phyloP scores from a whole-genome alignment of 2,329 filamentous ascomycete species.

The Coleophoma crateriformis region DNA sequence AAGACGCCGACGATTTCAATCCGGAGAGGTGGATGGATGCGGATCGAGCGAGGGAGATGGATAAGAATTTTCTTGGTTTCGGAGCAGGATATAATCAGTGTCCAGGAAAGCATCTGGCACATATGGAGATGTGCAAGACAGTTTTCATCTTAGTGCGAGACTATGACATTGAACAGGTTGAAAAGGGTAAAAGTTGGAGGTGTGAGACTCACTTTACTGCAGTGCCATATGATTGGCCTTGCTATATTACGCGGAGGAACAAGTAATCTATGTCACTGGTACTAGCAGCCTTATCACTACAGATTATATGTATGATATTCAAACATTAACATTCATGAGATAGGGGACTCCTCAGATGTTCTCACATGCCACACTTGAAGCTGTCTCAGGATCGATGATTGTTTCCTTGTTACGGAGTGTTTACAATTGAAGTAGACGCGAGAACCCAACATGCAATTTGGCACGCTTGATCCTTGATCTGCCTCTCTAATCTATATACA shows the following conservation, averaged over 20 bases:
- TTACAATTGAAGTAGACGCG: too few relatives aligned
- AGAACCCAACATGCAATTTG: too few relatives aligned
- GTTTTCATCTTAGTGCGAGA: conserved; percentile 23
- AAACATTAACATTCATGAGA: too few relatives aligned
- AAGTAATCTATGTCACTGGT: too few relatives aligned
- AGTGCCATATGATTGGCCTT: conserved; percentile 18
- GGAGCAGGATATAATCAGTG: conserved; percentile 28
- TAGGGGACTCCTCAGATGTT: too few relatives aligned
- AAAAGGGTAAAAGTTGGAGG: conserved; percentile 19
- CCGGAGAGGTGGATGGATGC: conserved; percentile 25
- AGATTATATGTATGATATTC: too few relatives aligned
- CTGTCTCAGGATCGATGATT: too few relatives aligned
- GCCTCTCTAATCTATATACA: too few relatives aligned
- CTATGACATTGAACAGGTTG: conserved; percentile 22
- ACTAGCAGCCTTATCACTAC: too few relatives aligned
- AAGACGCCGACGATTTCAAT: conserved; percentile 22
- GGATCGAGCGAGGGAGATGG: conserved; percentile 11
- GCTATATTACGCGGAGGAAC: background rate
- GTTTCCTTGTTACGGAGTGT: too few relatives aligned
- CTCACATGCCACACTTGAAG: too few relatives aligned
- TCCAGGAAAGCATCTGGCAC: conserved; percentile 27
- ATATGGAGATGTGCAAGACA: conserved; percentile 27
- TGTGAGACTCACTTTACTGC: conserved; percentile 23
- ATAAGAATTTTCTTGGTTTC: conserved; percentile 22
- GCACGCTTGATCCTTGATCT: too few relatives aligned